Base-by-base conservation (phyloP, 352 stramenopile species). In the Peronospora destructor region DNA sequence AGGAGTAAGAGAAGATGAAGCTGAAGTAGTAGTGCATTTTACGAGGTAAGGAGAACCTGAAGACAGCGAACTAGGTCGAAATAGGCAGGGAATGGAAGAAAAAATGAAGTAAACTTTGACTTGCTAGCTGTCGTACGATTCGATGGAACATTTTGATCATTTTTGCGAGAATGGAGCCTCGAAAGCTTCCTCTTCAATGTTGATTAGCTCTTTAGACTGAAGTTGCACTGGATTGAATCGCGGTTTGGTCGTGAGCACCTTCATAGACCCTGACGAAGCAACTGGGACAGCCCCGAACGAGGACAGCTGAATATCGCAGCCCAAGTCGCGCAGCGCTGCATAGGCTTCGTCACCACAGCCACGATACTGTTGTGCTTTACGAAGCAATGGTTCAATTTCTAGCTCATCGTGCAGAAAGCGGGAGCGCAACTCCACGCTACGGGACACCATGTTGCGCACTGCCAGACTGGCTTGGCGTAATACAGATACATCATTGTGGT, bases 321-420 rank as follows among this genome's bases (percentile, higher is more conserved):
- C 76, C 6, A 91, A 53, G 37, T 91, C 81, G 0, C 81, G 69
- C 40, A 91, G 49, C 10, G 81, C 81, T 33, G 74, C 81, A 42
- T 91, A 91, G 8, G 77, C 81, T 65, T 88, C 77, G 41, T 88
- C 78, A 13, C 78, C 77, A 43, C 81, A 91, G 11, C 66, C 74
- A 13, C 74, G 76, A 48, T 78, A 76, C 25, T 73, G 45, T 43
- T 87, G 74, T 1, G 74, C 76, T n/a, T 75, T 55, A 4, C 76
- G 71, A 41, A 91, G 64, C 46, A 89, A 14, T 23, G 62, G 49
- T 45, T 91, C 76, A 1, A 89, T 74, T 21, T 78, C 64, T 33
- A 52, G 54, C 33, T 91, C 73, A 32, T 91, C 75, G 16, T 85
- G 66, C 12, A 87, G 50, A 42, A 91, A 75, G 16, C 76, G 66